These are phyloP conservation scores for Lactarius pseudohatsudake DNA, from an alignment of 768 basidiomycete species.

Conservation along the genomic window DNA sequence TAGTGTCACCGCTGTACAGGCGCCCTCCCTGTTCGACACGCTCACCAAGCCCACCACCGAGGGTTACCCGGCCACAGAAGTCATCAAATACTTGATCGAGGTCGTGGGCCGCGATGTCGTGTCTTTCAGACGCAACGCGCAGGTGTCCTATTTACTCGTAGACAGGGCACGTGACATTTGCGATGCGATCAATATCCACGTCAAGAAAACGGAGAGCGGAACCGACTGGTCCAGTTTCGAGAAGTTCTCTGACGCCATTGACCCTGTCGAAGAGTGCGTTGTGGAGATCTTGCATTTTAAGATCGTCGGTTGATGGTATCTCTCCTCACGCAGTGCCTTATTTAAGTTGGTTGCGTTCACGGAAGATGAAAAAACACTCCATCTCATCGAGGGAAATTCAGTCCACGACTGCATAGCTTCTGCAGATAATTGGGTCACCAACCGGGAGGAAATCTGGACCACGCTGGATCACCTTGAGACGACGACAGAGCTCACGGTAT, in stretches of 20 bases:
- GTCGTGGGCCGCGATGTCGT: conserved; percentile 22
- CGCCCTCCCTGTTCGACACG: not conserved
- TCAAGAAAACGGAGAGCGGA: conserved; percentile 20
- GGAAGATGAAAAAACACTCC: conserved; percentile 20
- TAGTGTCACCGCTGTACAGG: conserved; percentile 4
- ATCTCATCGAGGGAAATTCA: conserved; percentile 6
- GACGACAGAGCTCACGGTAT: conserved; percentile 13
- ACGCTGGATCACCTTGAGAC: conserved; percentile 17
- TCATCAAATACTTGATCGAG: conserved; percentile 29
- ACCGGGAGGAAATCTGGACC: conserved; percentile 17
- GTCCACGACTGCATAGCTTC: conserved; percentile 18
- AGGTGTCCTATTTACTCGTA: conserved; percentile 29
- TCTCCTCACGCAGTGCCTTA: conserved; percentile 5
- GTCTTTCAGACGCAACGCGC: conserved; percentile 28
- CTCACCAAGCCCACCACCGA: not conserved
- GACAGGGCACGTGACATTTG: conserved; percentile 28
- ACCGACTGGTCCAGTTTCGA: conserved; percentile 27
- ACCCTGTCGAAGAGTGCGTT: conserved; percentile 30
- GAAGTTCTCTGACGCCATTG: conserved; percentile 28
- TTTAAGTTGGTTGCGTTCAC: conserved; percentile 17
- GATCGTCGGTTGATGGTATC: not conserved
- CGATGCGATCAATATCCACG: conserved; percentile 25
- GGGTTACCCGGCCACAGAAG: conserved; percentile 26
- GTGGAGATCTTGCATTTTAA: too few species aligned
- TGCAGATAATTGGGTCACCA: conserved; percentile 19